phyloP scores from a whole-genome alignment of 345 rosid genomes.

The Citrus mangshanensis region DNA sequence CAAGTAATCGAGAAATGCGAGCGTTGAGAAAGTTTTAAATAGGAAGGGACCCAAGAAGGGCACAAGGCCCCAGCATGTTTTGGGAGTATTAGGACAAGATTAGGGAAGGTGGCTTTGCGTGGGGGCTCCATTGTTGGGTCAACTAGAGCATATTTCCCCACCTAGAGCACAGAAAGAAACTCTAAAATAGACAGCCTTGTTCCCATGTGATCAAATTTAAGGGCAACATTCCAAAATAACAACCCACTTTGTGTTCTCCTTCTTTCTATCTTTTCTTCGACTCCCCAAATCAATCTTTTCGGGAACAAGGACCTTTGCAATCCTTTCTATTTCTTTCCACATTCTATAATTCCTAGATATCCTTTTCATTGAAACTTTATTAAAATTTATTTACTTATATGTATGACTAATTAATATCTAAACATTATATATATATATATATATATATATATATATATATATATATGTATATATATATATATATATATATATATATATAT shows the following conservation, averaged over 20 bases:
- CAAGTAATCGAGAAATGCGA: background rate
- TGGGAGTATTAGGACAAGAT: conserved; percentile 66
- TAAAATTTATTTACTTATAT: no score
- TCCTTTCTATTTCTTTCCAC: background rate
- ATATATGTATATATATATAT: no score
- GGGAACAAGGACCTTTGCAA: conserved; percentile 22
- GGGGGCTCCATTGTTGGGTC: conserved; percentile 57
- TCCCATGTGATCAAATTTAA: conserved; percentile 81
- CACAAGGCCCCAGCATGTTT: conserved; percentile 62
- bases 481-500: no score
- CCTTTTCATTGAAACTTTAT: background rate
- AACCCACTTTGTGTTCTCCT: conserved; percentile 18
- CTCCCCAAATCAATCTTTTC: conserved; percentile 35
- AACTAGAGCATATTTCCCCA: conserved; percentile 60
- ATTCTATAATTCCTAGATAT: background rate
- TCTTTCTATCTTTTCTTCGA: background rate
- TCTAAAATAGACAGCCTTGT: conserved; percentile 66
- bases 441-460: no score
- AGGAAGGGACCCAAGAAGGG: conserved; percentile 31
- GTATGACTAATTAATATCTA: no score
- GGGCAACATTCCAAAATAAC: conserved; percentile 62
- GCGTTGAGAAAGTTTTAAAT: conserved; percentile 14
- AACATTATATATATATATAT: no score
- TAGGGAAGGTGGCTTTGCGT: conserved; percentile 39
- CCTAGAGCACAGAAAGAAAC: conserved; percentile 43